Conservation (phyloP, 192 early-diverging fungal species). For the Anaeromyces robustus region DNA sequence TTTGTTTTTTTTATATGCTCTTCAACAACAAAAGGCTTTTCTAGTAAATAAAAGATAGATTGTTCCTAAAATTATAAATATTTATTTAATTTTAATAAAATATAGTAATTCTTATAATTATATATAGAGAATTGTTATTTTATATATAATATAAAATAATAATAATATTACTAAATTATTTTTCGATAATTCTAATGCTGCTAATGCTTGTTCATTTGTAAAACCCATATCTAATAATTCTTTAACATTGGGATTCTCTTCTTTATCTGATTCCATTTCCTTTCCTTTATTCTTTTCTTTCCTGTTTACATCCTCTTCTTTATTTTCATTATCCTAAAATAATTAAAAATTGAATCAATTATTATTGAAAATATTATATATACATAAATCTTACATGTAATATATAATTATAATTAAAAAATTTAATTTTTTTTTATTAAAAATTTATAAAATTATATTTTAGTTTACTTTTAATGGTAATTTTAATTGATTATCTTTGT, state of each 20-base stretch:
- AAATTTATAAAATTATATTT: too few relatives aligned
- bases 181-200: slow-evolving; percentile 36
- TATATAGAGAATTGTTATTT: too few relatives aligned
- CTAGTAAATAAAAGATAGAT: slow-evolving; percentile 37
- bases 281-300: neutral
- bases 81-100: neutral
- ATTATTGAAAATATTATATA: too few relatives aligned
- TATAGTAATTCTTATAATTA: neutral
- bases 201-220: slow-evolving; percentile 30
- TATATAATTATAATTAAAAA: too few relatives aligned
- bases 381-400: too few relatives aligned
- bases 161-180: slow-evolving; percentile 23
- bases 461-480: too few relatives aligned
- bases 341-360: too few relatives aligned
- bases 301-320: neutral
- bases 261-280: neutral
- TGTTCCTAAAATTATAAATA: slow-evolving; percentile 20
- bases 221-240: slow-evolving; percentile 60
- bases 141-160: neutral
- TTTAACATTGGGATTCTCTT: slow-evolving; percentile 2
- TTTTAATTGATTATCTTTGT: too few relatives aligned
- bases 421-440: too few relatives aligned
- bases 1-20: slow-evolving; percentile 12
- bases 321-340: neutral
- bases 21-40: slow-evolving; percentile 32